phyloP scores from a whole-genome alignment of 805 yeast genomes.

The Kodamaea leandrae region DNA sequence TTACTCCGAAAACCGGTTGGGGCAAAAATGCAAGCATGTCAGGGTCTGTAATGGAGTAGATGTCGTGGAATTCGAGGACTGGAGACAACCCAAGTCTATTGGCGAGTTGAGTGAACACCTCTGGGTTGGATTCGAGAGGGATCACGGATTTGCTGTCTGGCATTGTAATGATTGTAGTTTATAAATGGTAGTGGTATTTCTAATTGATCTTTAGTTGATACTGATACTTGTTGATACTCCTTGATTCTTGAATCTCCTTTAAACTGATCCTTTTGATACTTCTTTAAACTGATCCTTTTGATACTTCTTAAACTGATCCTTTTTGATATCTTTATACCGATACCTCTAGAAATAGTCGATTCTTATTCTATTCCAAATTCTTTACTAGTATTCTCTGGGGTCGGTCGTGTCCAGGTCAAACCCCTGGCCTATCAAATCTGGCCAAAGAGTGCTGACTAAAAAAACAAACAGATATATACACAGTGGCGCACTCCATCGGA shows the following conservation, averaged over 20 bases:
- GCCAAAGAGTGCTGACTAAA: constrained; percentile 3
- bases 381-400: too few species aligned
- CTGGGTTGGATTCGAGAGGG: constrained; percentile 91
- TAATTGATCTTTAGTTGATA: too few species aligned
- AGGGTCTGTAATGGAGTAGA: constrained; percentile 79
- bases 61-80: constrained; percentile 66
- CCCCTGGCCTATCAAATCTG: constrained; percentile 2
- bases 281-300: too few species aligned
- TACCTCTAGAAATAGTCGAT: too few species aligned
- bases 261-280: too few species aligned
- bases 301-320: too few species aligned
- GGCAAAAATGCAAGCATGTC: constrained; percentile 81
- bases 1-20: constrained; percentile 70
- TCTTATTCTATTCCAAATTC: too few species aligned
- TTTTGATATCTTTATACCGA: too few species aligned
- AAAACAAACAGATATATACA: neutral
- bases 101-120: constrained; percentile 70
- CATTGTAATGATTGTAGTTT: neutral
- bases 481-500: too few species aligned
- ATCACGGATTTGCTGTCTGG: constrained; percentile 47
- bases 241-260: too few species aligned
- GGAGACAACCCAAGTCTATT: constrained; percentile 64
- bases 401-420: too few species aligned
- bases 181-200: neutral
- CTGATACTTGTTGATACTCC: too few species aligned